Conservation (phyloP, 306 rosid species). For the Coriaria nepalensis region DNA sequence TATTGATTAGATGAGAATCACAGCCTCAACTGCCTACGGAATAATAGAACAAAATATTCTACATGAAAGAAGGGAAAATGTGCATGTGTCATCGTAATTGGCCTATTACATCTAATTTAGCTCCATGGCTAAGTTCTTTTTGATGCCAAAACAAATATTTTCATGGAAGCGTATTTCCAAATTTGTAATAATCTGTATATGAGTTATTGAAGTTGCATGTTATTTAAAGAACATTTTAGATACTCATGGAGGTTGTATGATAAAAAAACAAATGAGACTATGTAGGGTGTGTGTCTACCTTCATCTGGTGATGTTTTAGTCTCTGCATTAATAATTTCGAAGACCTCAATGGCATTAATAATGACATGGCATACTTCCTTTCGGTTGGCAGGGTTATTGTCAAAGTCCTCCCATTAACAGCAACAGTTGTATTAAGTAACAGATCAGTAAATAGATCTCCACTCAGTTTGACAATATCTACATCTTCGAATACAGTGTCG, state of each 20-base stretch:
- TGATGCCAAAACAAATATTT: too few relatives aligned
- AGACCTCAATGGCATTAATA: conserved; percentile 78
- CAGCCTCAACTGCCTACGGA: too few relatives aligned
- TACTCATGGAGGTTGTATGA: background rate
- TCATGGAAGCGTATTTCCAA: too few relatives aligned
- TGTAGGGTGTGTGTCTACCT: conserved; percentile 34
- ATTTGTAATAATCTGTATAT: too few relatives aligned
- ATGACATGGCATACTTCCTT: conserved; percentile 40
- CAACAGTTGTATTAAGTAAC: conserved; percentile 66
- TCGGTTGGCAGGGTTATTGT: conserved; percentile 55
- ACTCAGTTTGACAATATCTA: conserved; percentile 59
- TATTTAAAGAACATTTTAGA: too few relatives aligned
- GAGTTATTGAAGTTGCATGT: too few relatives aligned
- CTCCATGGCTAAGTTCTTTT: too few relatives aligned
- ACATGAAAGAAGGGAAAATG: too few relatives aligned
- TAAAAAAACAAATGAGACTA: background rate
- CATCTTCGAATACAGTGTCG: conserved; percentile 25
- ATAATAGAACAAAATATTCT: too few relatives aligned
- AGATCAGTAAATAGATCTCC: conserved; percentile 66
- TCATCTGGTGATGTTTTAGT: conserved; percentile 61
- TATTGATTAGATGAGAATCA: too few relatives aligned
- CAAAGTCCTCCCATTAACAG: conserved; percentile 68
- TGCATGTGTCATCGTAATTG: too few relatives aligned
- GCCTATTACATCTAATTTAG: too few relatives aligned
- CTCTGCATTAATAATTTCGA: conserved; percentile 59